A percentile compares a stretch with the other conserved stretches of the same genome.
phyloP scores from a whole-genome alignment of 2,329 filamentous ascomycete species.

The Aureobasidium sp. region DNA sequence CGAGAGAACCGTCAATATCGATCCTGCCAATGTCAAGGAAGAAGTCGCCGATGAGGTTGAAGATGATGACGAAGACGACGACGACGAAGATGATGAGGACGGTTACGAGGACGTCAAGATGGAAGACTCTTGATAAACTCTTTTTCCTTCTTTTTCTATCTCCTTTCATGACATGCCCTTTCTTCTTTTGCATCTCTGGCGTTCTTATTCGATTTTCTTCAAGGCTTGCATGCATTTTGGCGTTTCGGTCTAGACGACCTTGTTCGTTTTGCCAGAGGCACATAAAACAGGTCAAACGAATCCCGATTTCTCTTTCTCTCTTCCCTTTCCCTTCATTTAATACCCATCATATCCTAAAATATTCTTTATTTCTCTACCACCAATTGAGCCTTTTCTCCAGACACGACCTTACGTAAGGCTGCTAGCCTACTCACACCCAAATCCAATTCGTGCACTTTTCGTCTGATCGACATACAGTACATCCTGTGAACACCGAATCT shows the following conservation, averaged over 20 bases:
- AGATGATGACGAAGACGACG: conserved; percentile 38
- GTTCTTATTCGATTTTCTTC: background rate
- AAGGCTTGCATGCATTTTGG: background rate
- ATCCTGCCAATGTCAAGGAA: conserved; percentile 45
- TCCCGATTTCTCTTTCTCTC: background rate
- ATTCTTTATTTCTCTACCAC: background rate
- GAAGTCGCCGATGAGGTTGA: conserved; percentile 34
- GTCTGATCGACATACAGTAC: too few relatives aligned
- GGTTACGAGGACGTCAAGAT: conserved; percentile 41
- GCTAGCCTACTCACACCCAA: background rate
- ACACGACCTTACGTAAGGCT: too few relatives aligned
- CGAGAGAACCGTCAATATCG: conserved; percentile 46
- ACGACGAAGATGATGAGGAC: conserved; percentile 45
- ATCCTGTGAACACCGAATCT: background rate
- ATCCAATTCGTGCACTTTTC: too few relatives aligned
- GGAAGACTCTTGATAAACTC: conserved; percentile 13
- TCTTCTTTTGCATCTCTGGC: background rate
- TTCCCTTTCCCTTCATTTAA: background rate
- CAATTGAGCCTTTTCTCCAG: background rate
- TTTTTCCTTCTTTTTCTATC: background rate
- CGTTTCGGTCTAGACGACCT: background rate
- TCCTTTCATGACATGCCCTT: background rate
- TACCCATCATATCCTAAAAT: background rate
- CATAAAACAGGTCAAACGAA: background rate
- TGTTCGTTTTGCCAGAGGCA: background rate